phyloP scores from a whole-genome alignment of 805 yeast genomes.

The Saturnispora gosingensis region DNA sequence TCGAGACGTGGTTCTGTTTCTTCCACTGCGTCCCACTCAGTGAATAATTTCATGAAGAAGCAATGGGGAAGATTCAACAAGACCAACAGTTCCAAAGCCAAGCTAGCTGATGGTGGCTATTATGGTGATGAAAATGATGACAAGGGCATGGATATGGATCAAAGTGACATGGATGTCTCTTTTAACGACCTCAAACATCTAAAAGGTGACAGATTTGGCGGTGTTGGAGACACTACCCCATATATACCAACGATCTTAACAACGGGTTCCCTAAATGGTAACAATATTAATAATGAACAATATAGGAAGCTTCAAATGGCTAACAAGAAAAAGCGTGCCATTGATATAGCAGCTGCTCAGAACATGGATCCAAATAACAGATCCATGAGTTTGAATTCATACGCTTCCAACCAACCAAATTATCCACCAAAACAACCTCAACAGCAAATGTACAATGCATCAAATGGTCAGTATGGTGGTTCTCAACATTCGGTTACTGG shows the following conservation, averaged over 20 bases:
- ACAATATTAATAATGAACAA: slow-evolving; percentile 40
- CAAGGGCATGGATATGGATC: slow-evolving; percentile 23
- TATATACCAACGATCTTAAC: slow-evolving; percentile 61
- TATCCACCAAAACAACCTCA: background rate
- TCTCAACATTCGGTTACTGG: background rate
- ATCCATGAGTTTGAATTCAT: slow-evolving; percentile 12
- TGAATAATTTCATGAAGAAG: slow-evolving; percentile 36
- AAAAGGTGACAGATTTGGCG: slow-evolving; percentile 51
- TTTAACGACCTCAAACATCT: slow-evolving; percentile 58
- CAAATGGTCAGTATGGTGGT: background rate
- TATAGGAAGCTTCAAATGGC: slow-evolving; percentile 64
- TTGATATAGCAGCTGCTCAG: slow-evolving; percentile 19
- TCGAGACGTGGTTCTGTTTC: slow-evolving; percentile 12
- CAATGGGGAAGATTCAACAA: slow-evolving; percentile 23
- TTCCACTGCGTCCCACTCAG: slow-evolving; percentile 12
- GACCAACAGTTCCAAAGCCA: background rate
- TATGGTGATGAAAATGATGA: slow-evolving; percentile 21
- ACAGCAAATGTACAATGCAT: background rate
- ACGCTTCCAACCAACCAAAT: slow-evolving; percentile 4
- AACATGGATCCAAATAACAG: background rate
- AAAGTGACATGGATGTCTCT: slow-evolving; percentile 34
- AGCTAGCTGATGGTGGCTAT: slow-evolving; percentile 20
- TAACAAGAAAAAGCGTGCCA: slow-evolving; percentile 48
- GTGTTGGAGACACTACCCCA: slow-evolving; percentile 50
- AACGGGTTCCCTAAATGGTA: slow-evolving; percentile 20